Evolutionary conservation across 441 rosid species (phyloP), one percentile per base, ranked within the genome.

Genomic region (Adansonia rubrostipa): DNA sequence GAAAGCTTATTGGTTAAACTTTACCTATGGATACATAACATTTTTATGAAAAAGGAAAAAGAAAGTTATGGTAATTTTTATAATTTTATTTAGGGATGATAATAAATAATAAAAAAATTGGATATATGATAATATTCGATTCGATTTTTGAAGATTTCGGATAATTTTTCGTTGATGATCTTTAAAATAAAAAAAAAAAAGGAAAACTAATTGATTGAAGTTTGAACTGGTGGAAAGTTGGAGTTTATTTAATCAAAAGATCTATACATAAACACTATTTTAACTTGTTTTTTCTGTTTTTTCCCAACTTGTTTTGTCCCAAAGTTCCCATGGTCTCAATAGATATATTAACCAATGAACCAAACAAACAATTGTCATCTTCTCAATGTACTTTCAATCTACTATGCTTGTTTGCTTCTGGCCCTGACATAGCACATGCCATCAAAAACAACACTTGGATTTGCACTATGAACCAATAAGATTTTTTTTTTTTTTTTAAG

Each of bases 391-490:
- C 48, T 71, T 71, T n/a, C 28, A 71, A 54, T 71, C 50, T 9
- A 53, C 75, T 28, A 5, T 71, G 24, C 20, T 71, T 51, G 62
- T 51, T 28, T 71, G 75, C 24, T 53, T 53, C 75, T 53, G 48
- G 48, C 8, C 9, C 62, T 28, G 48, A 53, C 63, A 71, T 5
- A 53, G 15, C 75, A 33, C 64, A 44, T 72, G 75, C 50, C 48
- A 28, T 71, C 48, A 72, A 36, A 33, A 72, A 33, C 75, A 36
- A 36, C 62, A 72, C 75, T 54, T 36, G 75, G 64, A 54, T 72
- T 72, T 6, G 50, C 64, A 72, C 75, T 9, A 54, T 17, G 5
- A 56, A 36, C 75, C 62, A 54, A 71, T 72, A 36, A 71, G 2
- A 71, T 53, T 4, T 36, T 6, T 13, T 24, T 3, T 48, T 48